phyloP scores from a whole-genome alignment of 192 early-diverging fungal genomes.

The Mortierella alpina region DNA sequence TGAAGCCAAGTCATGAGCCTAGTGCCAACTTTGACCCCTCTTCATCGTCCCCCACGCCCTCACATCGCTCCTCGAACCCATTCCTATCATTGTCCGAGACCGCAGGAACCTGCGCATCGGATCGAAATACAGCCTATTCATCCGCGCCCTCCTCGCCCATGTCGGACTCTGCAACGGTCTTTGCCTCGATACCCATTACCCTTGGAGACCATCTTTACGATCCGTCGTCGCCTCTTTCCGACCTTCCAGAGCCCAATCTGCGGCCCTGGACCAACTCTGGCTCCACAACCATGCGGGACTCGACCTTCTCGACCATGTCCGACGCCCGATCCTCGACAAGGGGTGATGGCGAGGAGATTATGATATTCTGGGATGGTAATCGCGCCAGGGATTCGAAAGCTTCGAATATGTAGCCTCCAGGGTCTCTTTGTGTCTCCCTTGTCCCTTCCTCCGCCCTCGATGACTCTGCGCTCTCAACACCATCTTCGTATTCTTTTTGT shows the following conservation, averaged over 20 bases:
- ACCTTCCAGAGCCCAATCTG: slow-evolving; percentile 19
- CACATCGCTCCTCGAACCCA: slow-evolving; percentile 32
- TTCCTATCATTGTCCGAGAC: slow-evolving; percentile 30
- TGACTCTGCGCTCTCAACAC: neutral
- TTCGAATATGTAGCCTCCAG: neutral
- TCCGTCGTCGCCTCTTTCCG: slow-evolving; percentile 13
- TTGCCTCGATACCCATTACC: slow-evolving; percentile 28
- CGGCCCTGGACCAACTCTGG: slow-evolving; percentile 31
- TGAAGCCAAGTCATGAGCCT: slow-evolving; percentile 1
- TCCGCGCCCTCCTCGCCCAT: slow-evolving; percentile 19
- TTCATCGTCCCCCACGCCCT: neutral
- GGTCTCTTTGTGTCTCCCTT: neutral
- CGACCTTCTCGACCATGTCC: slow-evolving; percentile 44
- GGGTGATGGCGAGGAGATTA: slow-evolving; percentile 54
- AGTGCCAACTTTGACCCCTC: neutral
- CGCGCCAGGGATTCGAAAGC: slow-evolving; percentile 25
- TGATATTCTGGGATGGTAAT: slow-evolving; percentile 52
- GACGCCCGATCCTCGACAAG: slow-evolving; percentile 41
- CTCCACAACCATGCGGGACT: slow-evolving; percentile 24
- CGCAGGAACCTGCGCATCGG: neutral
- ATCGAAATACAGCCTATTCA: neutral
- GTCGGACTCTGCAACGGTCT: slow-evolving; percentile 7
- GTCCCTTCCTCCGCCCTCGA: neutral
- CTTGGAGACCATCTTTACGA: slow-evolving; percentile 10
- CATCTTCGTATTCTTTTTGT: neutral